These are phyloP conservation scores for Suaeda aralocaspica DNA, from an alignment of 148 eudicot genomes.

Conservation along the genomic window DNA sequence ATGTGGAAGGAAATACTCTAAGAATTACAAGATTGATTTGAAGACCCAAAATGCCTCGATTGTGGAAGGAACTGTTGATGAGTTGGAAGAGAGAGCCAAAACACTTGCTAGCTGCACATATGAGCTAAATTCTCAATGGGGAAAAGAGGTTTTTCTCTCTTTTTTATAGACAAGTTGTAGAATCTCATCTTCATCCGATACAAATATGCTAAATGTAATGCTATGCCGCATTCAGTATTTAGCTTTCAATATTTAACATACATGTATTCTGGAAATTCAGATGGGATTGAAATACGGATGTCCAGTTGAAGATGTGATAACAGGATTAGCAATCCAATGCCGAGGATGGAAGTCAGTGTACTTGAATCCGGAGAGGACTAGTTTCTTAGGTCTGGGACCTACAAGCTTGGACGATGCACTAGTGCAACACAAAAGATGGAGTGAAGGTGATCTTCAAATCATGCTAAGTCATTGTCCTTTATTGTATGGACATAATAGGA, in stretches of 20 bases:
- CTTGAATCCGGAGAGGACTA: conserved; percentile 43
- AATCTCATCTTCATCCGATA: neutral
- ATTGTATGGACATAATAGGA: conserved; percentile 49
- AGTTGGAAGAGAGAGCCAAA: conserved; percentile 44
- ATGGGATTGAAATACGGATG: conserved; percentile 80
- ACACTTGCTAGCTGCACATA: conserved; percentile 53
- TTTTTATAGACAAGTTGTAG: too few relatives aligned
- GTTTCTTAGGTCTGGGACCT: conserved; percentile 63
- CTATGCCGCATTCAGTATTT: neutral
- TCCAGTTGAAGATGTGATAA: conserved; percentile 72
- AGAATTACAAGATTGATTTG: conserved; percentile 37
- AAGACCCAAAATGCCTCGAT: conserved; percentile 16
- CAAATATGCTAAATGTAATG: too few relatives aligned
- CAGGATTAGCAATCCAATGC: conserved; percentile 72
- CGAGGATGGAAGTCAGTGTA: conserved; percentile 73
- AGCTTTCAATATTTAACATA: neutral
- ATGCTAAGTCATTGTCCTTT: conserved; percentile 57
- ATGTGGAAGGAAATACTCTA: conserved; percentile 46
- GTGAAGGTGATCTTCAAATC: conserved; percentile 74
- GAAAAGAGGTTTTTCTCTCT: conserved; percentile 55
- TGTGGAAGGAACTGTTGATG: conserved; percentile 24
- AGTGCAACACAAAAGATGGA: conserved; percentile 86
- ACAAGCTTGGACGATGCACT: conserved; percentile 53
- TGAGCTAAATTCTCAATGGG: conserved; percentile 73
- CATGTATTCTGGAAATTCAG: conserved; percentile 29